Base-by-base conservation (phyloP, 2,329 filamentous ascomycete genomes). In the Dothistroma pini region DNA sequence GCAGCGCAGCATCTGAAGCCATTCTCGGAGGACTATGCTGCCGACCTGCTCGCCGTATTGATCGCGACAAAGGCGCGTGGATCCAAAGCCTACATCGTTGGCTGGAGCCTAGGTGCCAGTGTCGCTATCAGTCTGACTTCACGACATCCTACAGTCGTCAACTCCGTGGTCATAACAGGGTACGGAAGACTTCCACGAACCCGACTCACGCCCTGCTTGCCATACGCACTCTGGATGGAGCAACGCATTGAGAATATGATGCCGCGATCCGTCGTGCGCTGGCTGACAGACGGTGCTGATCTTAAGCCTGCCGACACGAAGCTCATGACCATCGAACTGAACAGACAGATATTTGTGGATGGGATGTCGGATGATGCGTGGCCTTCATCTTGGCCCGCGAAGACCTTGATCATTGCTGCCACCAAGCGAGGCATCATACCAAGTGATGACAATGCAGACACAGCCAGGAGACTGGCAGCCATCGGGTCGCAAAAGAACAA, bases 31-130 rank as follows among this genome's bases (percentile, higher is more conserved):
- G 59, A 58, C 6, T 31, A 60, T 25, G 64, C 66, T 5, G 66
- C 66, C 3, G 35, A 57, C n/a, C 56, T 68, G 7, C 55, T 72
- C 31, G 64, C 63, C 53, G 49, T 63, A 19, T 62, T 69, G 19
- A 69, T 72, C 57, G n/a, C 50, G 31, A 21, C 32, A 11, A 52
- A 68, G 56, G 70, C 62, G 5, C 53, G 62, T 25, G 56, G 59
- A 9, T 62, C 66, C 22, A 61, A 41, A 48, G 66, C 68, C 0
- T 66, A 70, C 58, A 50, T 72, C 22, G 63, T 72, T 11, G 70
- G 69, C 2, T 62, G 64, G 32, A 71, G 69, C 52, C 63, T 72
- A 8, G 71, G 70, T 21, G 68, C 69, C 16, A 62, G 65, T 29
- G 58, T 71, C 9, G 68, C 67, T 9, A 35, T 69, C 19, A 57